Percentiles rank a stretch among this genome's conserved stretches.
phyloP scores from a whole-genome alignment of 139 green algal species.

The Trebouxia sp. region DNA sequence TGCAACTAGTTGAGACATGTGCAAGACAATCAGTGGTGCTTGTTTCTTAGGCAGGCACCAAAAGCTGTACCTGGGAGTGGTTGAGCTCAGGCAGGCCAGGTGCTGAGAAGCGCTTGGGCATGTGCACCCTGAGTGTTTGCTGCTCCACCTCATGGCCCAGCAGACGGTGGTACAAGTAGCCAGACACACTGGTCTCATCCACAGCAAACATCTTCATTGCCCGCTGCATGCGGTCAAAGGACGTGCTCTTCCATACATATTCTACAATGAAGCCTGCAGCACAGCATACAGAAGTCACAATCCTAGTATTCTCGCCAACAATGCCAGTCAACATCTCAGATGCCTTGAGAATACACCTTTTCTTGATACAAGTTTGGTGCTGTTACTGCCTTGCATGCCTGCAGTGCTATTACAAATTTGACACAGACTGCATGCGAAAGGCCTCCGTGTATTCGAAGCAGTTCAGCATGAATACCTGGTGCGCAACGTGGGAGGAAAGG shows the following conservation, averaged over 20 bases:
- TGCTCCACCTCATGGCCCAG: conserved; percentile 81
- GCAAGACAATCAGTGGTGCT: too few species aligned
- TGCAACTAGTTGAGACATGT: too few species aligned
- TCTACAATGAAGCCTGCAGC: conserved; percentile 83
- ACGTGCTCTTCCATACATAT: conserved; percentile 92
- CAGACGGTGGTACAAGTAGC: conserved; percentile 77
- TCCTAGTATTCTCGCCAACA: neutral
- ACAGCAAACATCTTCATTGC: conserved; percentile 88
- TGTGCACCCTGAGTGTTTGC: conserved; percentile 46
- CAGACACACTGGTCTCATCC: conserved; percentile 83
- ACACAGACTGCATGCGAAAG: too few species aligned
- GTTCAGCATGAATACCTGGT: too few species aligned
- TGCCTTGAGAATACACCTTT: too few species aligned
- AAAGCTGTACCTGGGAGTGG: conserved; percentile 72
- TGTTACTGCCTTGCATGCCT: too few species aligned
- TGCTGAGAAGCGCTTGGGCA: conserved; percentile 68
- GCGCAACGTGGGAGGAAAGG: too few species aligned
- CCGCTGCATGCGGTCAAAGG: conserved; percentile 90
- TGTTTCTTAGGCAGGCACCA: too few species aligned
- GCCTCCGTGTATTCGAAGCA: too few species aligned
- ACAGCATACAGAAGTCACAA: neutral
- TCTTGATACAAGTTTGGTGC: too few species aligned
- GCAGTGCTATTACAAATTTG: too few species aligned
- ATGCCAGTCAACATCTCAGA: too few species aligned
- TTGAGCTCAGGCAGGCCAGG: conserved; percentile 94